phyloP scores from a whole-genome alignment of 1,284 basidiomycete genomes.

The Ustilago vetiveriae region DNA sequence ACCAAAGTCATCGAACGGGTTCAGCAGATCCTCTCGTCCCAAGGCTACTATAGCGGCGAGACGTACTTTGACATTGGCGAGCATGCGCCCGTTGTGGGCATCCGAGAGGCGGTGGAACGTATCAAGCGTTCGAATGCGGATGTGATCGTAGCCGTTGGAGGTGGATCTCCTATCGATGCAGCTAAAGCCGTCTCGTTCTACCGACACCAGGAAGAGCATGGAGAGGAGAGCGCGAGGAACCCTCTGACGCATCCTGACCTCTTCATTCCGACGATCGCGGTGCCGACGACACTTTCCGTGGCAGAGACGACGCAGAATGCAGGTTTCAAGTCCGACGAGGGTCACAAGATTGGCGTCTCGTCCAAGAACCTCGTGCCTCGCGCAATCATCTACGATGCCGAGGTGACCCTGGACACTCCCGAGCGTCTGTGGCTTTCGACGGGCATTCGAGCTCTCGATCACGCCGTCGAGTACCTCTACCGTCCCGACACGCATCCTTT shows the following conservation, averaged over 20 bases:
- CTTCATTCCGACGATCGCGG: slow-evolving; percentile 72
- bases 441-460: slow-evolving; percentile 75
- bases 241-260: slow-evolving; percentile 9
- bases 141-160: slow-evolving; percentile 74
- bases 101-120: slow-evolving; percentile 71
- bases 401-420: slow-evolving; percentile 78
- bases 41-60: slow-evolving; percentile 39
- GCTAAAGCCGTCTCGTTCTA: slow-evolving; percentile 66
- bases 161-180: slow-evolving; percentile 82
- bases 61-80: slow-evolving; percentile 81
- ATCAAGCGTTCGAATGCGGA: slow-evolving; percentile 74
- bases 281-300: slow-evolving; percentile 82
- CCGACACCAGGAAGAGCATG: slow-evolving; percentile 30
- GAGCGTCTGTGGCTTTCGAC: slow-evolving; percentile 79
- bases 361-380: slow-evolving; percentile 63
- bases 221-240: slow-evolving; percentile 22
- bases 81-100: slow-evolving; percentile 78
- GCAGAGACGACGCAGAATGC: slow-evolving; percentile 76
- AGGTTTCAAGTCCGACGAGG: slow-evolving; percentile 79
- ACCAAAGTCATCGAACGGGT: slow-evolving; percentile 44
- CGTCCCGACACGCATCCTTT: slow-evolving; percentile 73
- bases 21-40: slow-evolving; percentile 22
- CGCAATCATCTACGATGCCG: slow-evolving; percentile 79
- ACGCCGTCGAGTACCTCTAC: slow-evolving; percentile 81
- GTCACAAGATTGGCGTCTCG: slow-evolving; percentile 74